Evolutionary conservation across 306 rosid species (phyloP), one percentile per base, ranked within the genome.

Genomic region (Gastrolobium bilobum): DNA sequence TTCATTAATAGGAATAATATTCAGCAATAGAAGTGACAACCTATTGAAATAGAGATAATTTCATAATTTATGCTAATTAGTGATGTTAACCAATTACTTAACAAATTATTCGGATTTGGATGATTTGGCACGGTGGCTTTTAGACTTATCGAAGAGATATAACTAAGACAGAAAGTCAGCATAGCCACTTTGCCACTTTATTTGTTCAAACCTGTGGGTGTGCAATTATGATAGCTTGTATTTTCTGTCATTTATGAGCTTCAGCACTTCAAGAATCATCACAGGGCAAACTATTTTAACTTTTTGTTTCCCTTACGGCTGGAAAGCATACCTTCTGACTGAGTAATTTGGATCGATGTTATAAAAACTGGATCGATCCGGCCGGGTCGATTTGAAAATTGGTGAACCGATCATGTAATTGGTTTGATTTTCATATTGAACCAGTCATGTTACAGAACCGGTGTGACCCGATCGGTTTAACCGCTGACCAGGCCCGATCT

Each of bases 131-230:
- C 13, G 58, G 30, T 46, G 42, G 5, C 30, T 68, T 44, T 26
- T 9, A 26, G 53, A 44, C 13, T 46, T 47, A 68, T 47, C 73
- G 58, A 30, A 66, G 38, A 10, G 31, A 33, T 30, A 47, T 30
- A 46, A 68, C 6, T 68, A 31, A 20, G 54, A 44, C 30, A 30
- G 10, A 15, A 8, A 47, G 13, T 30, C 43, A n/a, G 3, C 20
- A 29, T 11, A 30, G 3, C 57, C 57, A 30, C 30, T 20, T 20
- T 20, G 26, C 26, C 26, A 20, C 26, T 46, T 7, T 46, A 30
- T 68, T 68, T 46, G 20, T 13, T n/a, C 6, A 2, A 68, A 20
- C 6, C 73, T 30, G 73, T 47, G 73, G 73, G 73, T 5, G 14
- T 7, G 33, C 39, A 40, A 40, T 37, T 26, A 66, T 9, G 15